These are phyloP conservation scores for Thymus quinquecostatus DNA, from an alignment of 257 asterid species.

Conservation along the genomic window DNA sequence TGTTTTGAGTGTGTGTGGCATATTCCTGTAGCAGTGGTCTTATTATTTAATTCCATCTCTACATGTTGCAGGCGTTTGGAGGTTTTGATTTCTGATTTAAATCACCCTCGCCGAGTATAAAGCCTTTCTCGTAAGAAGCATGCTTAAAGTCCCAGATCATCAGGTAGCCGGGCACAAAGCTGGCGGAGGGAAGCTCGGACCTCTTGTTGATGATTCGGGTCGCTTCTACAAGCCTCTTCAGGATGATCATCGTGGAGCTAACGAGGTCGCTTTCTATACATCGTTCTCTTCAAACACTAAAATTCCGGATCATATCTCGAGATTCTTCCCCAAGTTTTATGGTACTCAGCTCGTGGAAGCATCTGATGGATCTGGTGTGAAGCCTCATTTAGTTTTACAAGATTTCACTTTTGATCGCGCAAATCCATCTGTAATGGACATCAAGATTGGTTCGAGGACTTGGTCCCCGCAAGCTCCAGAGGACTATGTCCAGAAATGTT, in stretches of 20 bases:
- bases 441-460: slow-evolving; percentile 89
- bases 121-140: slow-evolving; percentile 29
- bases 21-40: neutral
- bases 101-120: neutral
- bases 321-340: slow-evolving; percentile 71
- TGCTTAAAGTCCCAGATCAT: slow-evolving; percentile 80
- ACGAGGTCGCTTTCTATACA: slow-evolving; percentile 71
- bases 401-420: slow-evolving; percentile 52
- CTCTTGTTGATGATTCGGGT: slow-evolving; percentile 86
- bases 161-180: slow-evolving; percentile 98
- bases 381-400: slow-evolving; percentile 67
- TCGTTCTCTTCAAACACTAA: slow-evolving; percentile 62
- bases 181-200: slow-evolving; percentile 69
- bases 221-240: slow-evolving; percentile 95
- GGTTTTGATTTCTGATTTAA: slow-evolving; percentile 21
- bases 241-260: slow-evolving; percentile 75
- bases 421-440: slow-evolving; percentile 81
- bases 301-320: slow-evolving; percentile 59
- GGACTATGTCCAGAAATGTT: slow-evolving; percentile 63
- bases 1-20: neutral
- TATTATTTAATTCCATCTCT: slow-evolving; percentile 7
- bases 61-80: slow-evolving; percentile 26
- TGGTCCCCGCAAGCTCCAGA: slow-evolving; percentile 74
- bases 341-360: slow-evolving; percentile 89
- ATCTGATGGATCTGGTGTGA: slow-evolving; percentile 83